Conservation (phyloP, 73 alveolate genomes). For the Tetrahymena borealis region DNA sequence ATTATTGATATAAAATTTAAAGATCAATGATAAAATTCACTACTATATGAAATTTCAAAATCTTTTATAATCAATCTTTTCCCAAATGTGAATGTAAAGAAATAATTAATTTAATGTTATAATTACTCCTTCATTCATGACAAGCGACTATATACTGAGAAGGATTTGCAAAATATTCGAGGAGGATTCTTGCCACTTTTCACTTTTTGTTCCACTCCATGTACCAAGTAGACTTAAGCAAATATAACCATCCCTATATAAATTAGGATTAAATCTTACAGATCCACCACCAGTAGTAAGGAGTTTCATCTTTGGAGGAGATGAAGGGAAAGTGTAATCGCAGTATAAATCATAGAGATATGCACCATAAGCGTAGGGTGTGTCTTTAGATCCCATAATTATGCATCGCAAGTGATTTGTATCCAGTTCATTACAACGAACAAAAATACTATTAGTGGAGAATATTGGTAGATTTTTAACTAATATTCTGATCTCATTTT, state of each 20-base stretch:
- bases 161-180: slow-evolving; percentile 49
- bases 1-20: too few species aligned
- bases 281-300: slow-evolving; percentile 62
- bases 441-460: slow-evolving; percentile 36
- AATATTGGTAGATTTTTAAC: background rate
- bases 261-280: slow-evolving; percentile 61
- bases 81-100: too few species aligned
- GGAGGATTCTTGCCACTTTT: slow-evolving; percentile 58
- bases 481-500: background rate
- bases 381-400: slow-evolving; percentile 64
- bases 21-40: too few species aligned
- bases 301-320: slow-evolving; percentile 55
- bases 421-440: slow-evolving; percentile 49
- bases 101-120: too few species aligned
- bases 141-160: slow-evolving; percentile 55
- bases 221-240: slow-evolving; percentile 64
- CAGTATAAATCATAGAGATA: slow-evolving; percentile 50
- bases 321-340: slow-evolving; percentile 49
- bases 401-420: slow-evolving; percentile 51
- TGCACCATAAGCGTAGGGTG: slow-evolving; percentile 71
- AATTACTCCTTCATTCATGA: slow-evolving; percentile 33
- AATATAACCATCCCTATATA: slow-evolving; percentile 59
- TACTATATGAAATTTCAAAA: too few species aligned
- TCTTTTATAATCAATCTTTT: too few species aligned
- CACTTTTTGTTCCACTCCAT: slow-evolving; percentile 56